Evolutionary conservation across 345 rosid genomes (phyloP), one percentile per base, ranked within the genome.

Genomic region (Microcos paniculata): DNA sequence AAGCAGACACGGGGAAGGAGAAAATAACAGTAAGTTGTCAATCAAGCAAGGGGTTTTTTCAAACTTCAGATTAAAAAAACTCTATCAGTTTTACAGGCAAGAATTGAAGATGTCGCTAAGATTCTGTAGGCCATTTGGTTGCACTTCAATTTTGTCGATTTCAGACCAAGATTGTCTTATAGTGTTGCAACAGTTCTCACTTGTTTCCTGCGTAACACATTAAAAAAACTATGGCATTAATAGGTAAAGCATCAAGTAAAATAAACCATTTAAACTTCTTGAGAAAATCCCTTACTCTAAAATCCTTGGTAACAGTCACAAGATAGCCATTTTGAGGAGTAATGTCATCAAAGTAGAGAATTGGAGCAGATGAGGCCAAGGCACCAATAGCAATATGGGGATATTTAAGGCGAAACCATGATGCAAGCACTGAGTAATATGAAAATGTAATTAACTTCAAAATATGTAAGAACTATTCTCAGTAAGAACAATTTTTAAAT

Each of bases 331-430:
- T 26, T 31, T 84, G 82, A 0, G 87, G 87, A 55, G 81, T 82
- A 33, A 85, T 80, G 33, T 77, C 82, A 62, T 83, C 78, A 45
- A 87, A 88, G 77, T 86, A 88, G 59, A 89, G 87, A 59, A 89
- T 72, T 26, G 93, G 91, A 80, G 91, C 93, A 2, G 93, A 89
- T 45, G 93, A 84, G 26, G 93, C 93, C 30, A 89, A 74, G 63
- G 91, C 93, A 24, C 93, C 90, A 1, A 82, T 55, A 42, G 88
- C 85, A 16, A 86, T 73, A 26, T 89, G 93, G 2, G 93, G 93
- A 65, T 88, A 90, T 78, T 90, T 90, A 13, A 90, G 86, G 28
- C 91, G 84, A 68, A 90, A 90, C 91, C 90, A 90, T 14, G 89
- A 75, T 26, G 93, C 93, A 59, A 90, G 86, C 91, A 87, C 93